These are phyloP conservation scores for Pichia gijzeniarum DNA, from an alignment of 805 yeast species.

Conservation along the genomic window DNA sequence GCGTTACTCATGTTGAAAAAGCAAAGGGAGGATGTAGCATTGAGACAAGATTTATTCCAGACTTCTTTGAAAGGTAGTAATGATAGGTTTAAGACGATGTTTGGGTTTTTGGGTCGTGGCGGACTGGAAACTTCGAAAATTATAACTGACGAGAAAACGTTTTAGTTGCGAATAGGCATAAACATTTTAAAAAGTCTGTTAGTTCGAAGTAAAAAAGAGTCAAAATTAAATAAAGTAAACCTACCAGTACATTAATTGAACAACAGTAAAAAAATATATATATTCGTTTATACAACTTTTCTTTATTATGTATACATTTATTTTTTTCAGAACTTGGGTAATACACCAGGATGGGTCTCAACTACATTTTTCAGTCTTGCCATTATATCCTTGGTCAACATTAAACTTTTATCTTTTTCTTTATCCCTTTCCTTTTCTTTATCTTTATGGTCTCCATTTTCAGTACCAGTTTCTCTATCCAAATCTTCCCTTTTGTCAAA, in stretches of 20 bases:
- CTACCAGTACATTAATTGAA: too few species aligned
- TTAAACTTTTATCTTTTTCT: slow-evolving; percentile 13
- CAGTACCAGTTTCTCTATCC: not conserved
- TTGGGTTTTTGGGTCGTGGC: slow-evolving; percentile 85
- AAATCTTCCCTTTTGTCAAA: slow-evolving; percentile 23
- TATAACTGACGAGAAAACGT: slow-evolving; percentile 1
- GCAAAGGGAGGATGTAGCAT: slow-evolving; percentile 56
- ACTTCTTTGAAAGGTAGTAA: slow-evolving; percentile 45
- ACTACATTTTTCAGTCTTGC: slow-evolving; percentile 27
- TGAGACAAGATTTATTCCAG: slow-evolving; percentile 57
- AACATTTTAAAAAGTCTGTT: too few species aligned
- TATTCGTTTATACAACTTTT: too few species aligned
- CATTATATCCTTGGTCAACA: slow-evolving; percentile 36
- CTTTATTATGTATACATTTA: not conserved
- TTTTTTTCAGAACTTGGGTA: slow-evolving; percentile 8
- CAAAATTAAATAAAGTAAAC: too few species aligned
- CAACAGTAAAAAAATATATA: too few species aligned
- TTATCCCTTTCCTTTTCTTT: slow-evolving; percentile 2
- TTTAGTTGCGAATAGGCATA: too few species aligned
- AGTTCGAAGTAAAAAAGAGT: not conserved
- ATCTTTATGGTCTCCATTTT: not conserved
- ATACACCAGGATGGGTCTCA: slow-evolving; percentile 24
- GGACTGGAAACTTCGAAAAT: slow-evolving; percentile 49
- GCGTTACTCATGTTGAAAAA: slow-evolving; percentile 51
- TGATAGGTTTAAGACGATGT: slow-evolving; percentile 67